A percentile compares a stretch with the other conserved stretches of the same genome.
Conservation (phyloP, 345 rosid genomes). For the Cardamine occulta region DNA sequence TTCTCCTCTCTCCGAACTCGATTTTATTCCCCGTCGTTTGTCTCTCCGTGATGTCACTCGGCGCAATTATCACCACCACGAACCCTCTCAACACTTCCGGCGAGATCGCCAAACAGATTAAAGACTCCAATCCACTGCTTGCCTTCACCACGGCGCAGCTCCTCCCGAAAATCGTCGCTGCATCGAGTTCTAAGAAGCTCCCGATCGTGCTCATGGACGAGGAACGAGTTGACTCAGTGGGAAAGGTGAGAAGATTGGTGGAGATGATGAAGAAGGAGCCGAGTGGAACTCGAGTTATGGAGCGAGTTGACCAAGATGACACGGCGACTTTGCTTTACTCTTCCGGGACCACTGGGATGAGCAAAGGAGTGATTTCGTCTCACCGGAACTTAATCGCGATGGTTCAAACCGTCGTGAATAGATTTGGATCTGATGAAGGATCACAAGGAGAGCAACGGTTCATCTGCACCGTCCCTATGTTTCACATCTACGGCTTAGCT, state of each 20-base stretch:
- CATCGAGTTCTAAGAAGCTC: constrained; percentile 33
- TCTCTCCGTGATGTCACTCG: constrained; percentile 92
- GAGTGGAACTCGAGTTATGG: constrained; percentile 52
- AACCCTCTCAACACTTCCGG: constrained; percentile 87
- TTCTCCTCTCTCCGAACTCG: constrained; percentile 90
- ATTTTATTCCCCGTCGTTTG: constrained; percentile 85
- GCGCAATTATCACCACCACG: constrained; percentile 90
- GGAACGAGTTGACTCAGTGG: constrained; percentile 2
- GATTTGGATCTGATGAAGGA: constrained; percentile 54
- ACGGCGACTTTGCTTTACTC: constrained; percentile 95
- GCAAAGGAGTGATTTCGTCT: constrained; percentile 88
- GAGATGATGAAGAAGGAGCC: constrained; percentile 56
- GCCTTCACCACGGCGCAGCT: constrained; percentile 71
- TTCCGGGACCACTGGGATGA: constrained; percentile 87
- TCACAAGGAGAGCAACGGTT: constrained; percentile 54
- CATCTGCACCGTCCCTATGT: constrained; percentile 95
- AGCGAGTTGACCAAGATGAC: constrained; percentile 75
- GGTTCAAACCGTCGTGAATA: constrained; percentile 39
- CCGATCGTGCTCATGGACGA: constrained; percentile 67
- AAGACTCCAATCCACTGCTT: constrained; percentile 69
- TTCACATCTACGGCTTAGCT: constrained; percentile 86
- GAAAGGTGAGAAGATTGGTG: constrained; percentile 42
- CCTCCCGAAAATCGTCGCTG: constrained; percentile 58
- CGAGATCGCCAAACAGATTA: constrained; percentile 79
- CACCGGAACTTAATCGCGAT: constrained; percentile 74